Evolutionary conservation across 2,329 filamentous ascomycete genomes (phyloP), one percentile per base, ranked within the genome.

Genomic region (Aspergillus sp.): DNA sequence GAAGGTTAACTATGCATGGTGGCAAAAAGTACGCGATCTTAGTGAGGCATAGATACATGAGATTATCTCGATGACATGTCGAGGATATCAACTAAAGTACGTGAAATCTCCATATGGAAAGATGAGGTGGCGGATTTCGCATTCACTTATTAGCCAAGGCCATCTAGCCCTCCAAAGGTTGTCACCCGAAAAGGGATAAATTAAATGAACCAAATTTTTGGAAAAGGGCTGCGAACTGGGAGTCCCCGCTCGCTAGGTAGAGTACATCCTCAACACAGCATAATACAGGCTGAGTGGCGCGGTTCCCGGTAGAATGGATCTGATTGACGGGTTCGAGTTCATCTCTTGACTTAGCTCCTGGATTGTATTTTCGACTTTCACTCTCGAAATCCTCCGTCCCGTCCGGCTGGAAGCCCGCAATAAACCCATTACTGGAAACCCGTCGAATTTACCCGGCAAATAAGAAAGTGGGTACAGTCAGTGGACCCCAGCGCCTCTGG

Each of bases 1-100:
- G 49, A 50, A 54, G 50, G 51, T 50, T 50, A 50, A 44, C n/a
- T 32, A 27, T 55, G 39, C 53, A 30, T 55, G 39, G 41, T 19
- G n/a, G 17, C 53, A 55, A 55, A 36, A 55, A 55, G 53, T 55
- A 55, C 39, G 53, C 53, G 53, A 55, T 47, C 27, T 15, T 44
- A 39, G 39, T 32, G 42, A 47, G 25, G 23, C 6, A 42, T 36
- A 23, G 39, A 47, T 42, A 36, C 32, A 36, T 36, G 32, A 36
- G 53, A 21, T 23, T 27, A 42, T 54, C 36, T 42, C 38, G 38
- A 41, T 41, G 38, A 32, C 41, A 44, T 13, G 19, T 5, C 19
- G 19, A 44, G 10, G 17, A 13, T 44, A 23, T 44, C 32, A 36
- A 36, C 10, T 36, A 15, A 13, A 36, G 32, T 36, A 36, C 32